These are phyloP conservation scores for Phaeolepiota aurea DNA, from an alignment of 768 basidiomycete genomes.

Conservation along the genomic window DNA sequence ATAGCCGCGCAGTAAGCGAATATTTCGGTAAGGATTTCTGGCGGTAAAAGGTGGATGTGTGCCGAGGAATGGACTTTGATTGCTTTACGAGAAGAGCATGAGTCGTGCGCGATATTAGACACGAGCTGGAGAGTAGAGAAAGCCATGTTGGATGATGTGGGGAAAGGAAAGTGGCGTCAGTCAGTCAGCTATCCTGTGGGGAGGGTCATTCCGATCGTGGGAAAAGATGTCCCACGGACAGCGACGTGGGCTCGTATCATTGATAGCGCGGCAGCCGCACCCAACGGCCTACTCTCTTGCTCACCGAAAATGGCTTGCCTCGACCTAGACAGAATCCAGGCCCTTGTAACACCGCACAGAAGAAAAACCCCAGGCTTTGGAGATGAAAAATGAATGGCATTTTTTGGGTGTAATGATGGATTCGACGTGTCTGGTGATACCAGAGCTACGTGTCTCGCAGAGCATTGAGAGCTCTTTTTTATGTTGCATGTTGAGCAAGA, in stretches of 20 bases:
- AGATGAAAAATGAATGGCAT: no score
- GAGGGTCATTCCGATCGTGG: not conserved
- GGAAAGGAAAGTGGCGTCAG: not conserved
- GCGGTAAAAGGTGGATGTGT: conserved; percentile 34
- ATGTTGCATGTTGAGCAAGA: no score
- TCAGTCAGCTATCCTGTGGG: not conserved
- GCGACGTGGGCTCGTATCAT: not conserved
- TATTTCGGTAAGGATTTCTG: conserved; percentile 57
- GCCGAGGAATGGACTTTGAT: not conserved
- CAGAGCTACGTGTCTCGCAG: no score
- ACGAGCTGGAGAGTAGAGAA: not conserved
- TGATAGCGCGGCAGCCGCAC: no score
- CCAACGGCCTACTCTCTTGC: no score
- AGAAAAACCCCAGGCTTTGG: no score
- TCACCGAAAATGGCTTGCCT: no score
- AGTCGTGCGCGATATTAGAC: not conserved
- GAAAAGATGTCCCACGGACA: not conserved
- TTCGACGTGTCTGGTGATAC: no score
- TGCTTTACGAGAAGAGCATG: not conserved
- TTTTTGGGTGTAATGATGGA: no score
- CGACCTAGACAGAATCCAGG: no score
- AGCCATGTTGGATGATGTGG: not conserved
- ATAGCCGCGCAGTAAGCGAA: conserved; percentile 38
- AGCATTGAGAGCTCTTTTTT: no score
- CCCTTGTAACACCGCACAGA: no score